Conservation (phyloP, 257 asterid genomes). For the Verbascum thapsus region DNA sequence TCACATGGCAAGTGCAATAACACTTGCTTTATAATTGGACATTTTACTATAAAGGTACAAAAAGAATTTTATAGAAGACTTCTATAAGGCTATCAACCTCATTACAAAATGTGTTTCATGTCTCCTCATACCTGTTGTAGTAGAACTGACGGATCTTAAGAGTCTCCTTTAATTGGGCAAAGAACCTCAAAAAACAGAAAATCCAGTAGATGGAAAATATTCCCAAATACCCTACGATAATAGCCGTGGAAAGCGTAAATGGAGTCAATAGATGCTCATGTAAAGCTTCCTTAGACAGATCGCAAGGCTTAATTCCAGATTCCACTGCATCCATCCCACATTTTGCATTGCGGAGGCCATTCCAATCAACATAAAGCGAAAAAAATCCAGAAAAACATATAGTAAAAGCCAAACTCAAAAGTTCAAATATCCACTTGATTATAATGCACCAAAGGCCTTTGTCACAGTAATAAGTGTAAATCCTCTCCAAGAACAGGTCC, state of each 20-base stretch:
- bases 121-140: slow-evolving; percentile 61
- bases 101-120: slow-evolving; percentile 4
- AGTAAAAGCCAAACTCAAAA: slow-evolving; percentile 79
- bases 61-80: neutral
- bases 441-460: slow-evolving; percentile 98
- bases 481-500: slow-evolving; percentile 92
- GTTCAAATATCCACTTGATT: slow-evolving; percentile 85
- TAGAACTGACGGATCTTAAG: slow-evolving; percentile 82
- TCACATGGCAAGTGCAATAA: too few species aligned
- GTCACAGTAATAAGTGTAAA: slow-evolving; percentile 84
- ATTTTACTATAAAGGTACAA: neutral
- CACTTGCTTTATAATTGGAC: too few species aligned
- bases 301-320: slow-evolving; percentile 94
- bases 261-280: slow-evolving; percentile 85
- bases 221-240: slow-evolving; percentile 83
- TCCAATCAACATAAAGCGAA: slow-evolving; percentile 86
- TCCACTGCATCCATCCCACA: slow-evolving; percentile 99
- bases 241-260: slow-evolving; percentile 71
- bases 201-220: slow-evolving; percentile 80
- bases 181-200: slow-evolving; percentile 80
- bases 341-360: slow-evolving; percentile 90
- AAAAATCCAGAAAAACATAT: slow-evolving; percentile 90
- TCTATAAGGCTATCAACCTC: slow-evolving; percentile 13
- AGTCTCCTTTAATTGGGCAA: slow-evolving; percentile 85
- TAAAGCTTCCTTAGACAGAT: slow-evolving; percentile 87